phyloP scores from a whole-genome alignment of 148 eudicot species.

The Rhododendron vialii region DNA sequence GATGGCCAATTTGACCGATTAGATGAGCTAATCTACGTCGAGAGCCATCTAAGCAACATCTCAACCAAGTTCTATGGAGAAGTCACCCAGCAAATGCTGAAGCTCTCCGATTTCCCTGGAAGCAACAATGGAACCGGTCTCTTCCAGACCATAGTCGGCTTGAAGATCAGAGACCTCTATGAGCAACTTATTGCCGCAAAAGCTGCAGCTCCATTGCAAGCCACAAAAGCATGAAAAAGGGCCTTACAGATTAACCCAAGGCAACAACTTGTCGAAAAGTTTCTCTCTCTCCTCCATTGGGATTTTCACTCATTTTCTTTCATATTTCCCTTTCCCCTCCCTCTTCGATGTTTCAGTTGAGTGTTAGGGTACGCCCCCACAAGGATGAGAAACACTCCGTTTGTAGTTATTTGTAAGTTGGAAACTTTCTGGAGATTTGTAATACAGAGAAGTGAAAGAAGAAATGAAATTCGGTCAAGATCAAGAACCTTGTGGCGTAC shows the following conservation, averaged over 20 bases:
- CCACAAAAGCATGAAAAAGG: slow-evolving; percentile 56
- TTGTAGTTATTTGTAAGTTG: slow-evolving; percentile 18
- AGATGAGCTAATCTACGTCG: slow-evolving; percentile 93
- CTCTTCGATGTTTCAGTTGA: slow-evolving; percentile 8
- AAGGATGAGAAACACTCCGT: slow-evolving; percentile 15
- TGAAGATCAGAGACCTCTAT: slow-evolving; percentile 93
- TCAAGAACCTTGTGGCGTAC: neutral
- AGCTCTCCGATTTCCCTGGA: slow-evolving; percentile 94
- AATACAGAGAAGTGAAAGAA: slow-evolving; percentile 25
- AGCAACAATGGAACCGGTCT: slow-evolving; percentile 98
- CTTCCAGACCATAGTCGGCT: slow-evolving; percentile 90
- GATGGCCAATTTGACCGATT: slow-evolving; percentile 98
- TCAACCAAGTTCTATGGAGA: slow-evolving; percentile 98
- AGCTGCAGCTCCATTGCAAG: slow-evolving; percentile 47
- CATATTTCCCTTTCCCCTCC: slow-evolving; percentile 1
- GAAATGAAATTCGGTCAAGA: slow-evolving; percentile 18
- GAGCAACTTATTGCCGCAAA: slow-evolving; percentile 69
- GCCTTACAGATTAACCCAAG: neutral
- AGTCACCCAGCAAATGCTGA: slow-evolving; percentile 96
- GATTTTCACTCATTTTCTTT: slow-evolving; percentile 1
- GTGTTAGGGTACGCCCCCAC: slow-evolving; percentile 5
- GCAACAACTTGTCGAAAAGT: slow-evolving; percentile 7
- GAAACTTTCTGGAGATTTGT: slow-evolving; percentile 26
- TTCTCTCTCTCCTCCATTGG: neutral
- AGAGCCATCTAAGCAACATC: slow-evolving; percentile 94